Base-by-base conservation (phyloP, 805 yeast species). In the Tetrapisispora arboricola region DNA sequence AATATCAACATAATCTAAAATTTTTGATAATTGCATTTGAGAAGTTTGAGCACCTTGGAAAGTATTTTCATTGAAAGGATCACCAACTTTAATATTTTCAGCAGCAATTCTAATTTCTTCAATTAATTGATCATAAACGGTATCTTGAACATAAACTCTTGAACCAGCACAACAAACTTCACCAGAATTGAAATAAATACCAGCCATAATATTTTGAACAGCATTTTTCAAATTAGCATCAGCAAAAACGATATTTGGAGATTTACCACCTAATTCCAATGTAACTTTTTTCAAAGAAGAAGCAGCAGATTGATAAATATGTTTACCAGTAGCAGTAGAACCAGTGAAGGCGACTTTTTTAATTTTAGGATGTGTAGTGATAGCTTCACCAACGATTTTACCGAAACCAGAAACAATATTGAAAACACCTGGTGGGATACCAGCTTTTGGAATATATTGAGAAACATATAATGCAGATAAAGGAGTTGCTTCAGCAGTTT, bases 151-250 rank as follows among this genome's bases (percentile, higher is more conserved):
- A 64, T 82, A 84, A 47, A 84, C 74, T 63, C 95, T 80, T 48
- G 94, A 86, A 61, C 94, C 92, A 21, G 95, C 90, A 67, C 90
- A 82, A 68, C 95, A 86, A 44, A 84, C 88, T 67, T 86, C 95
- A 68, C 95, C 95, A 43, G 94, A 79, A 68, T 86, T 86, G 73
- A 72, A 83, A 68, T 79, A 78, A 49, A 85, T 84, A 66, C 94
- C 94, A 39, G 72, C 68, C 44, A 84, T 72, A 49, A 84, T 72
- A 60, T 73, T 72, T 53, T 73, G 72, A 38, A 86, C 80, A 41
- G 92, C 77, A 42, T 69, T 68, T 28, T 72, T 71, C 43, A 81
- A 57, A 56, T 83, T 76, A 39, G 86, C 86, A 58, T 84, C 94
- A 45, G 75, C 71, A 55, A 84, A 79, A 39, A 85, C 82, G 54